Percentiles rank a stretch among this genome's conserved stretches.
Conservation (phyloP, 177 flowering plant species). For the Vitis hybrid region DNA sequence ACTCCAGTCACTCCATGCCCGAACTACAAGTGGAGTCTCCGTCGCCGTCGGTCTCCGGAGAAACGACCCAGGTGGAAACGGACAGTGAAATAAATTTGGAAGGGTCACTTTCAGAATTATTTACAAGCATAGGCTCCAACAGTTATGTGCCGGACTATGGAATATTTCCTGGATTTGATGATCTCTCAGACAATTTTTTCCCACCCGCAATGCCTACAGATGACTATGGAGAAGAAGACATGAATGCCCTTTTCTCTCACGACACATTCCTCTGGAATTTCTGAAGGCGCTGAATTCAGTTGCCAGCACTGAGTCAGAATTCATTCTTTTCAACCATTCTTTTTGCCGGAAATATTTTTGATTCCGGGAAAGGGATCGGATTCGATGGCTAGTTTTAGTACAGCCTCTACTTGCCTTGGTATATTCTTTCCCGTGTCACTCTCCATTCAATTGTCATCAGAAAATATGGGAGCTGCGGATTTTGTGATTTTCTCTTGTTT, state of each 20-base stretch:
- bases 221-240: constrained; percentile 8
- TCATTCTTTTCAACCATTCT: too few species aligned
- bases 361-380: too few species aligned
- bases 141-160: constrained; percentile 18
- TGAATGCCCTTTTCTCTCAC: constrained; percentile 1
- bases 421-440: too few species aligned
- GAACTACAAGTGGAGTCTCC: constrained; percentile 10
- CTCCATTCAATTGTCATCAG: too few species aligned
- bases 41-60: constrained; percentile 22
- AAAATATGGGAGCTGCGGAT: too few species aligned
- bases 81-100: constrained; percentile 24
- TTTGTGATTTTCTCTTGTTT: too few species aligned
- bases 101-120: constrained; percentile 25
- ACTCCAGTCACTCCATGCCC: neutral
- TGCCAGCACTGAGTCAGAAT: too few species aligned
- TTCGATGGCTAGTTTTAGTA: too few species aligned
- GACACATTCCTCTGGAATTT: constrained; percentile 30
- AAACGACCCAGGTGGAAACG: neutral
- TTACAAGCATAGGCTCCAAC: constrained; percentile 5
- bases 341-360: too few species aligned
- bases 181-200: constrained; percentile 10
- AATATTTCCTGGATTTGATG: constrained; percentile 24
- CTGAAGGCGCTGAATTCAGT: neutral
- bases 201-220: constrained; percentile 5
- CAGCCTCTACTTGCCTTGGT: too few species aligned